Percentiles rank a stretch among this genome's conserved stretches.
Conservation (phyloP, 305 asterid species). For the Withania somnifera region DNA sequence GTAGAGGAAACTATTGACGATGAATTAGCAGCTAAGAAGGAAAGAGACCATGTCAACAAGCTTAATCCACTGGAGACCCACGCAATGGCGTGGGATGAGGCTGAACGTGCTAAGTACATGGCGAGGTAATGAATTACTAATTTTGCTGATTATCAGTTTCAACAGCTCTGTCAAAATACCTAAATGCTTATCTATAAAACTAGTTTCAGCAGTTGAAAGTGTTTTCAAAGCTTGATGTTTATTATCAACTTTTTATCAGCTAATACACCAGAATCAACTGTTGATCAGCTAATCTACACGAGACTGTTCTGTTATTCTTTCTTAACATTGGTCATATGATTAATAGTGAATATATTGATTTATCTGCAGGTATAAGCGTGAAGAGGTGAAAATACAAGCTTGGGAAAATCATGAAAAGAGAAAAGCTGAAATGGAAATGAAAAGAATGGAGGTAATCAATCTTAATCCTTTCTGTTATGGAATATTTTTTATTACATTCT, state of each 20-base stretch:
- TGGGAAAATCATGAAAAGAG: slow-evolving; percentile 82
- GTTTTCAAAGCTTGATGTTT: not conserved
- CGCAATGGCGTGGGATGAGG: slow-evolving; percentile 94
- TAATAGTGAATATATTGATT: no score
- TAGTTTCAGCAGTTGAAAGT: not conserved
- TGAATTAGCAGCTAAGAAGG: slow-evolving; percentile 6
- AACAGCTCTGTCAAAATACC: not conserved
- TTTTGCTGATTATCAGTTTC: not conserved
- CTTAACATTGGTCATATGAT: not conserved
- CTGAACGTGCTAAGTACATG: slow-evolving; percentile 79
- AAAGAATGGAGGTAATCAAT: slow-evolving; percentile 57
- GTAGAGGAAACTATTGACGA: slow-evolving; percentile 23
- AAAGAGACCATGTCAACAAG: slow-evolving; percentile 25
- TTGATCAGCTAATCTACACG: not conserved
- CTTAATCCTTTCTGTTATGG: not conserved
- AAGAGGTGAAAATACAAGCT: slow-evolving; percentile 83
- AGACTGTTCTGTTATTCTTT: not conserved
- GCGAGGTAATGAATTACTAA: slow-evolving; percentile 46
- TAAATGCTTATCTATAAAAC: not conserved
- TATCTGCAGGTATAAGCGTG: slow-evolving; percentile 54
- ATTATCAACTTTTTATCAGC: not conserved
- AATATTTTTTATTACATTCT: not conserved
- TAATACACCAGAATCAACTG: not conserved
- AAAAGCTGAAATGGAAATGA: slow-evolving; percentile 74
- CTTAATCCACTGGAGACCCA: slow-evolving; percentile 56